A percentile compares a stretch with the other conserved stretches of the same genome.
Conservation (phyloP, 2,329 filamentous ascomycete genomes). For the Penicillium verrucosum region DNA sequence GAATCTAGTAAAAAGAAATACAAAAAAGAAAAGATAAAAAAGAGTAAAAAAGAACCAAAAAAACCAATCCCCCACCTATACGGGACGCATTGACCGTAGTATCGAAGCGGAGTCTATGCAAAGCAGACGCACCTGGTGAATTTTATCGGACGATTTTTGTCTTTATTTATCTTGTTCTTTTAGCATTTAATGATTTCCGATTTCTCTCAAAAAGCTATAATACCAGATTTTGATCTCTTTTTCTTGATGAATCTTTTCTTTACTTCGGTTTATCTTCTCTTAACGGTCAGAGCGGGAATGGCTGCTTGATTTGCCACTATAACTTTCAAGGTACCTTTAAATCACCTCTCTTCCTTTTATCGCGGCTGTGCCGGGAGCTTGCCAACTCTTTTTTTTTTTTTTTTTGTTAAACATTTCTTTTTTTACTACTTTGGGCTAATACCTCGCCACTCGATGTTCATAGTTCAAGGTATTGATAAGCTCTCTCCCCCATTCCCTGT, state of each 20-base stretch:
- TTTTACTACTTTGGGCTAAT: background rate
- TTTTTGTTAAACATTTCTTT: background rate
- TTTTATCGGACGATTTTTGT: background rate
- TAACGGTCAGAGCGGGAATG: slow-evolving; percentile 8
- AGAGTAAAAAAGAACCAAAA: background rate
- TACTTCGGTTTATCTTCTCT: slow-evolving; percentile 8
- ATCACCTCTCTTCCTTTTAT: background rate
- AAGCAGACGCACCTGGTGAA: slow-evolving; percentile 17
- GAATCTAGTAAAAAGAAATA: background rate
- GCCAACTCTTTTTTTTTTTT: background rate
- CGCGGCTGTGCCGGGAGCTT: slow-evolving; percentile 5
- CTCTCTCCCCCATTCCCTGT: slow-evolving; percentile 15
- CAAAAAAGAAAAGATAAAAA: background rate
- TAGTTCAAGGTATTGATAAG: slow-evolving; percentile 9
- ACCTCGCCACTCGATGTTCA: slow-evolving; percentile 2
- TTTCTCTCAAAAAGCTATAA: slow-evolving; percentile 1
- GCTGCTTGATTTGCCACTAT: slow-evolving; percentile 7
- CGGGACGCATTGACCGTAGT: slow-evolving; percentile 22
- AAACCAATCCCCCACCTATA: slow-evolving; percentile 10
- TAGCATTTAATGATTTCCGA: too few species aligned
- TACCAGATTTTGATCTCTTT: slow-evolving; percentile 3
- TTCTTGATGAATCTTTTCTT: background rate
- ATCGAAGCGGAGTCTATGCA: slow-evolving; percentile 19
- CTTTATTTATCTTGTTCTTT: background rate
- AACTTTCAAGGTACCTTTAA: slow-evolving; percentile 4